Evolutionary conservation across 2,329 filamentous ascomycete species (phyloP), one percentile per base, ranked within the genome.

Genomic region (Botrytis porri): DNA sequence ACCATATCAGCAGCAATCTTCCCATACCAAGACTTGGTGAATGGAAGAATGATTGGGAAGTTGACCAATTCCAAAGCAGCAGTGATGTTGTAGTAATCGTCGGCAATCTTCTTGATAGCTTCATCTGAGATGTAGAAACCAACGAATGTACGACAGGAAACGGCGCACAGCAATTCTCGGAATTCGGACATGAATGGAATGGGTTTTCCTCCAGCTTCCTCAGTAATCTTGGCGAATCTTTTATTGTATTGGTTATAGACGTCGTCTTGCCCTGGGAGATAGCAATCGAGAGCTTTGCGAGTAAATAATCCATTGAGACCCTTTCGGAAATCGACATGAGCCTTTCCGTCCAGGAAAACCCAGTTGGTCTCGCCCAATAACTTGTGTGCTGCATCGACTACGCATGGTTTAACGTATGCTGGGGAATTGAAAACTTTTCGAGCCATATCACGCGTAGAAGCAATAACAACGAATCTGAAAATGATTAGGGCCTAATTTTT

Each of bases 371-470:
- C 88, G 74, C 96, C 93, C 70, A 99, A 90, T 69, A 99, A 92
- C 85, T 98, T 98, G 84, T 94, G 91, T 32, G 96, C 96, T 74
- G 92, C 90, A 82, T 98, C 95, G 76, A 99, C 96, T 75, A 99
- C 95, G 81, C 95, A 98, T 60, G 96, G 96, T 85, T 98, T 98
- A 82, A 97, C 94, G 80, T 91, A 98, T 69, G 85, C 82, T 39
- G 96, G 96, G 32, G 95, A 97, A 84, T 98, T 98, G 88, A 98
- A 95, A 79, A 98, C 92, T 83, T 98, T 98, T 79, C 95, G 92
- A 73, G 95, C 92, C 88, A 98, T 93, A 81, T 98, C 96, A 80
- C 96, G 94, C 70, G 92, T 94, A 29, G 95, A 97, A 48, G 95
- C 95, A 81, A 99, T 97, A 73, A 99, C 94, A 76, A 98, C 96